These are phyloP conservation scores for Epichloe brachyelytri DNA, from an alignment of 2,329 filamentous ascomycete species.

Conservation along the genomic window DNA sequence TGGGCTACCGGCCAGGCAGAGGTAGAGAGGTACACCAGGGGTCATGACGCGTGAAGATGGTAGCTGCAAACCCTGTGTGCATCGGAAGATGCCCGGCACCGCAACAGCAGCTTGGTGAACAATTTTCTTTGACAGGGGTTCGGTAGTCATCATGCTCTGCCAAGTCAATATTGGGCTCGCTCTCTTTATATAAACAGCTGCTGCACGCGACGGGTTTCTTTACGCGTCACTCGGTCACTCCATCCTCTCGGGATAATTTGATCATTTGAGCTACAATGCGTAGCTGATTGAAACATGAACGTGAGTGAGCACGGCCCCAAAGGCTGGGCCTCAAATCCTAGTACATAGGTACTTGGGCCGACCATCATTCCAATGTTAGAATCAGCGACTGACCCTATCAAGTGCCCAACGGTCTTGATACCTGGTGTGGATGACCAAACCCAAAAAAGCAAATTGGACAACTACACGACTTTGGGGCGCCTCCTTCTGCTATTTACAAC, in stretches of 20 bases:
- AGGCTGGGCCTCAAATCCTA: no score
- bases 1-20: not conserved
- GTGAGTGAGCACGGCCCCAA: no score
- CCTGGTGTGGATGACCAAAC: not conserved
- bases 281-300: no score
- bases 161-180: not conserved
- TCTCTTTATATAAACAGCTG: not conserved
- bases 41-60: no score
- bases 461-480: not conserved
- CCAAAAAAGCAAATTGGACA: not conserved
- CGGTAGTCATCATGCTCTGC: no score
- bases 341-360: no score
- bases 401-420: not conserved
- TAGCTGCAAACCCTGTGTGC: not conserved
- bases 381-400: not conserved
- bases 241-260: no score
- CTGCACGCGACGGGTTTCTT: not conserved
- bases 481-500: not conserved
- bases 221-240: not conserved
- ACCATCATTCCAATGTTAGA: no score
- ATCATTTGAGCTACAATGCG: no score
- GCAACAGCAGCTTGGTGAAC: not conserved
- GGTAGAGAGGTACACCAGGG: no score
- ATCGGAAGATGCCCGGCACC: not conserved
- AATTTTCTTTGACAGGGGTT: not conserved